phyloP scores from a whole-genome alignment of 331 rosid species.

The Ulmus americana region DNA sequence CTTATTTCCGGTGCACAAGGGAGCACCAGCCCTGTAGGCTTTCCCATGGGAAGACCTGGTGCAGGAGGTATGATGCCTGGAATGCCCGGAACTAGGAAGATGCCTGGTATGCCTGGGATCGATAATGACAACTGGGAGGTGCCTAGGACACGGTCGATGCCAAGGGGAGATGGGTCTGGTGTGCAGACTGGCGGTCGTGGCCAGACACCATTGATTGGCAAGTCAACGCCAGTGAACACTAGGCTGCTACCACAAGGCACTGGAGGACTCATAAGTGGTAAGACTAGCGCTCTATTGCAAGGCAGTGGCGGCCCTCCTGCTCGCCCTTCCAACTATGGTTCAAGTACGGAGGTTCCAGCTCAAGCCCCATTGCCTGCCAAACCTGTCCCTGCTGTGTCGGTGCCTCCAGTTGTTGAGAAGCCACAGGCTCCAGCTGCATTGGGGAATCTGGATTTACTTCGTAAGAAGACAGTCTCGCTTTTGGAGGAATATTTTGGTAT shows the following conservation, averaged over 20 bases:
- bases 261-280: conserved; percentile 58
- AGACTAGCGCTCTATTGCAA: conserved; percentile 72
- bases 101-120: conserved; percentile 89
- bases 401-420: conserved; percentile 35
- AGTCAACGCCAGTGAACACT: conserved; percentile 46
- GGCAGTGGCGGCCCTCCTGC: conserved; percentile 56
- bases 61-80: conserved; percentile 98
- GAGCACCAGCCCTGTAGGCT: conserved; percentile 53
- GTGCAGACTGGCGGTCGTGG: conserved; percentile 55
- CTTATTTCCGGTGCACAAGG: conserved; percentile 51
- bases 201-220: conserved; percentile 50
- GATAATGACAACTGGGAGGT: conserved; percentile 92
- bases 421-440: conserved; percentile 45
- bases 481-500: conserved; percentile 73
- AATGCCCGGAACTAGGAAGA: conserved; percentile 89
- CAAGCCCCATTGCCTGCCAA: conserved; percentile 44
- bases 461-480: conserved; percentile 54
- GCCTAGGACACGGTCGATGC: conserved; percentile 53
- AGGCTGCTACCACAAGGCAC: conserved; percentile 90
- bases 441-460: conserved; percentile 41
- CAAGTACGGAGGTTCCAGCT: conserved; percentile 36
- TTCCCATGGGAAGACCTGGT: conserved; percentile 65
- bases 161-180: conserved; percentile 57
- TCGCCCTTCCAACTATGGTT: conserved; percentile 35
- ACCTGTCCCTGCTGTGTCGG: conserved; percentile 27